Conservation (phyloP, 345 rosid genomes). For the Rhodamnia rubescens region DNA sequence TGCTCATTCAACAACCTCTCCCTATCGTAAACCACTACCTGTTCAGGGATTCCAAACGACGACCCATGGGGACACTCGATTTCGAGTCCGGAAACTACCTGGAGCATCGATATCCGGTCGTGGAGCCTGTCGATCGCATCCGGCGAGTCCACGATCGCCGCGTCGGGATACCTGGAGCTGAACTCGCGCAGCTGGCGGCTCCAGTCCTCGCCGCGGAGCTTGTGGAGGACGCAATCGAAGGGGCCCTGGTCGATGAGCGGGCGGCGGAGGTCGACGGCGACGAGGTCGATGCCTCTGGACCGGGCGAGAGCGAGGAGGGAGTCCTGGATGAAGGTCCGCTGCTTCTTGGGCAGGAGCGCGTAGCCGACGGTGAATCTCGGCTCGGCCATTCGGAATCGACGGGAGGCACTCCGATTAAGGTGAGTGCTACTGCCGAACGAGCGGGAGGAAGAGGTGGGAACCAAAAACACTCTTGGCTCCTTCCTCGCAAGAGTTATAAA, state of each 20-base stretch:
- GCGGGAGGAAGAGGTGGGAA: too few species aligned
- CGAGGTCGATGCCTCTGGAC: conserved; percentile 38
- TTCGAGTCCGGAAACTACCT: conserved; percentile 37
- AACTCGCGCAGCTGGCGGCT: conserved; percentile 24
- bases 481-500: too few species aligned
- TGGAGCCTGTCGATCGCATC: conserved; percentile 37
- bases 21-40: conserved; percentile 41
- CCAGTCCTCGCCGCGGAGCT: conserved; percentile 45
- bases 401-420: not conserved
- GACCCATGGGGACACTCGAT: conserved; percentile 15
- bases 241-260: conserved; percentile 39
- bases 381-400: conserved; percentile 20
- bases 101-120: conserved; percentile 51
- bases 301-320: conserved; percentile 19
- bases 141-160: conserved; percentile 29
- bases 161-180: conserved; percentile 18
- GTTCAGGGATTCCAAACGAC: conserved; percentile 43
- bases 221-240: conserved; percentile 54
- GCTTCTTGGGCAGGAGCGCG: conserved; percentile 45
- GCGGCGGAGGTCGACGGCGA: conserved; percentile 22
- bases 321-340: conserved; percentile 34
- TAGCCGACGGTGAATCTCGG: conserved; percentile 35
- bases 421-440: too few species aligned
- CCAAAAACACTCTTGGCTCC: too few species aligned
- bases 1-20: conserved; percentile 25